phyloP scores from a whole-genome alignment of 2,329 filamentous ascomycete species.

The Daldinia sp. region DNA sequence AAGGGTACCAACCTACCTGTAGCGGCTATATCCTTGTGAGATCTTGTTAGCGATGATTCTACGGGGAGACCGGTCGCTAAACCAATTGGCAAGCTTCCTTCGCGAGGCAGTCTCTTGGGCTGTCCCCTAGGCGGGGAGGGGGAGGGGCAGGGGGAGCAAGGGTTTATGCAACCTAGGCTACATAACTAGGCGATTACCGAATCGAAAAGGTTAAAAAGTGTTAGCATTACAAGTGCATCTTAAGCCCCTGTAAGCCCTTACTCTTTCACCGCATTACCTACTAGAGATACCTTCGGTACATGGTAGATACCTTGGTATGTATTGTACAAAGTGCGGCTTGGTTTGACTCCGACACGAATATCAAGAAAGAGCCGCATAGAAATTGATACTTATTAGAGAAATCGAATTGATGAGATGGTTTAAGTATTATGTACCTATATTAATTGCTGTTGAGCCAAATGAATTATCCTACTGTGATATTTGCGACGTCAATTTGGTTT shows the following conservation, averaged over 20 bases:
- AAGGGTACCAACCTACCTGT: constrained; percentile 13
- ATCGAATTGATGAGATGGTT: background rate
- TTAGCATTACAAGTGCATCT: background rate
- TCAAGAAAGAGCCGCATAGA: background rate
- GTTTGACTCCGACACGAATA: background rate
- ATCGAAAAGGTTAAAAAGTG: background rate
- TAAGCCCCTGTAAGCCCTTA: background rate
- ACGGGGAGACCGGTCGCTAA: constrained; percentile 6
- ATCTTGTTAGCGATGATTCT: constrained; percentile 8
- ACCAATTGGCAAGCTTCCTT: constrained; percentile 14
- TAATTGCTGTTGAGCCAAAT: too few relatives aligned
- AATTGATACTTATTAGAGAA: background rate
- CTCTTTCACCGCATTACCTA: too few relatives aligned
- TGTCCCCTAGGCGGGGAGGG: constrained; percentile 10
- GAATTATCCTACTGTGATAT: too few relatives aligned
- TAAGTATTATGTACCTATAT: too few relatives aligned
- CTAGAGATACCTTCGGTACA: too few relatives aligned
- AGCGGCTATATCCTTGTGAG: background rate
- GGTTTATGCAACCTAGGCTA: constrained; percentile 5
- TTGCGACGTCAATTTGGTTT: too few relatives aligned
- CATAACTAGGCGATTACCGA: constrained; percentile 7
- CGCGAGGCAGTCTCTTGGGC: constrained; percentile 33
- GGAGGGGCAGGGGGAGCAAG: constrained; percentile 6
- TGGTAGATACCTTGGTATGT: too few relatives aligned
- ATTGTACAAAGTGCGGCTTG: background rate